phyloP scores from a whole-genome alignment of 1,284 basidiomycete species.

The Rhodotorula sp. region DNA sequence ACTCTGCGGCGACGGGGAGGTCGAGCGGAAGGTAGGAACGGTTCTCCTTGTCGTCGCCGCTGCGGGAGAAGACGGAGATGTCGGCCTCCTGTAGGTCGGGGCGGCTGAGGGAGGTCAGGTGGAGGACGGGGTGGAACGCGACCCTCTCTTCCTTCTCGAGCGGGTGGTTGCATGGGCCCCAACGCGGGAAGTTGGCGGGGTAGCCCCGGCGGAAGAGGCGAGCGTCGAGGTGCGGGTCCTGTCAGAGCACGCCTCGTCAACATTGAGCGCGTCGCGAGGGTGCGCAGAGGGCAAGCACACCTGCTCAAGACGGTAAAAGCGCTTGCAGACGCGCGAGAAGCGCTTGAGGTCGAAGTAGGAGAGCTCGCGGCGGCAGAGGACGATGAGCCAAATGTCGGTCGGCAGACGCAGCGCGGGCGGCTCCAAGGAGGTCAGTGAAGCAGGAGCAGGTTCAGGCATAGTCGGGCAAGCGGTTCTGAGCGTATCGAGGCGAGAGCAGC shows the following conservation, averaged over 20 bases:
- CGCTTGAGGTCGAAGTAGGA: conserved; percentile 10
- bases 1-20: conserved; percentile 6
- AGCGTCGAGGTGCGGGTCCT: not conserved
- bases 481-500: not conserved
- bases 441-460: not conserved
- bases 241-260: not conserved
- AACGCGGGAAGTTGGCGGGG: not conserved
- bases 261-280: not conserved
- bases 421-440: not conserved
- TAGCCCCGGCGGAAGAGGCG: conserved; percentile 3
- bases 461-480: not conserved
- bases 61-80: not conserved
- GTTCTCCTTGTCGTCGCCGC: no score
- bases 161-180: not conserved
- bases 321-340: conserved; percentile 9
- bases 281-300: not conserved
- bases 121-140: not conserved
- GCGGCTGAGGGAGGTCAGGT: not conserved
- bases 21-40: not conserved
- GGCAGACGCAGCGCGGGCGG: not conserved
- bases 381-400: not conserved
- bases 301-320: conserved; percentile 4
- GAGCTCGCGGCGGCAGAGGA: not conserved
- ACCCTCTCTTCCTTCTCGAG: not conserved
- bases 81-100: not conserved